phyloP scores from a whole-genome alignment of 2,329 filamentous ascomycete genomes.

The Ceratocystis ficicola region DNA sequence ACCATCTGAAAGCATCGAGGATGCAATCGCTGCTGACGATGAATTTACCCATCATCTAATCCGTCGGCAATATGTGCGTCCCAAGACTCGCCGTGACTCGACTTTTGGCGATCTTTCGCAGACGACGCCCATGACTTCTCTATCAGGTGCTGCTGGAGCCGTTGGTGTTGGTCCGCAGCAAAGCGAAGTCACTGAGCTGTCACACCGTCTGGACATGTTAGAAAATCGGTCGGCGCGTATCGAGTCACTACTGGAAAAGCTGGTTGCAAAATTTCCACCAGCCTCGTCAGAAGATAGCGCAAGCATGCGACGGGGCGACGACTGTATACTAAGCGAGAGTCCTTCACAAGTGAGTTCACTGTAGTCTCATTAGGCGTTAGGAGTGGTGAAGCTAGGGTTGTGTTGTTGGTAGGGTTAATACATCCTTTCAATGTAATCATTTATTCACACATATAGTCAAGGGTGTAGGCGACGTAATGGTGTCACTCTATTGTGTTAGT shows the following conservation, averaged over 20 bases:
- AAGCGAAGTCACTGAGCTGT: conserved; percentile 36
- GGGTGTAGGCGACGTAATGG: not conserved
- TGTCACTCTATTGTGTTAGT: too few relatives aligned
- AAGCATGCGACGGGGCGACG: not conserved
- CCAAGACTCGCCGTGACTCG: conserved; percentile 41
- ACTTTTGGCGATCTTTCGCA: conserved; percentile 42
- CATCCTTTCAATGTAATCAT: not conserved
- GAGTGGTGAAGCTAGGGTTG: not conserved
- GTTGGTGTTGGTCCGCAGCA: conserved; percentile 24
- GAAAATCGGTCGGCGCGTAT: conserved; percentile 40
- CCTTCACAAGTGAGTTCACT: not conserved
- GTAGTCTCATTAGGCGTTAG: not conserved
- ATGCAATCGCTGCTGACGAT: conserved; percentile 48
- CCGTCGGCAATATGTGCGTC: conserved; percentile 42
- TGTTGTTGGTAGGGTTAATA: not conserved
- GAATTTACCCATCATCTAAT: conserved; percentile 47
- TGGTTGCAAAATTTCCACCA: conserved; percentile 24
- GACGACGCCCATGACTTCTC: not conserved
- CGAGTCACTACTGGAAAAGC: conserved; percentile 35
- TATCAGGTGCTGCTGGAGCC: conserved; percentile 24
- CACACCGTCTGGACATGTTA: conserved; percentile 36
- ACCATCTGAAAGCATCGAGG: conserved; percentile 48
- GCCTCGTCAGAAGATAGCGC: not conserved
- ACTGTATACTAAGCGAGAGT: not conserved
- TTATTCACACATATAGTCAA: not conserved